Evolutionary conservation across 192 early-diverging fungal species (phyloP), one percentile per base, ranked within the genome.

Genomic region (Backusella luteola): DNA sequence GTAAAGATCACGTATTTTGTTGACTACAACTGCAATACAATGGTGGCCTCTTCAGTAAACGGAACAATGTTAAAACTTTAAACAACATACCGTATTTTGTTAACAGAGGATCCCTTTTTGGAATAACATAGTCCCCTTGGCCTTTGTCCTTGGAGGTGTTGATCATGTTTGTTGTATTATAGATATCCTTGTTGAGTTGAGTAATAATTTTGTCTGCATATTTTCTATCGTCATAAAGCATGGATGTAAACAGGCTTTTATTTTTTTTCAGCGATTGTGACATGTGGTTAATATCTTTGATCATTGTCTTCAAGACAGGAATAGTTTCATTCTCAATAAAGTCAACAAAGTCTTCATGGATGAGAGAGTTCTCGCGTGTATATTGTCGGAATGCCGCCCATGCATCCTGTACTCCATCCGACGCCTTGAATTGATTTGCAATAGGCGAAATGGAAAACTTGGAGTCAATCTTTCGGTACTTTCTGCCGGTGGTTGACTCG

Each of bases 281-380:
- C 53, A 66, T 71, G 67, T 73, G 77, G 34, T 85, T 81, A 46
- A 85, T 85, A 34, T 85, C 79, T 78, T 85, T 80, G 66, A 83
- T 79, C 19, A 85, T 39, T n/a, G 77, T 66, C 4, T 75, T 49
- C 39, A 85, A 36, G 17, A 77, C 74, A 67, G 77, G 76, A 52
- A 81, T 41, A 39, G 36, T 69, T 26, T 69, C 68, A 38, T 38
- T 69, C n/a, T 69, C 68, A 41, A 69, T 69, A 69, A 69, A 69
- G 36, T 69, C 68, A 36, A 69, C 68, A 69, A 69, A 69, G 21
- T 69, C 68, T 23, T 69, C 35, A 41, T 69, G 68, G 26, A 69
- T 26, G 11, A 69, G 21, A 23, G 35, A 38, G n/a, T 69, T 69
- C 39, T 69, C 68, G 4, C 68, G 68, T 21, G 68, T 69, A 41